Evolutionary conservation across 1,284 basidiomycete genomes (phyloP), one percentile per base, ranked within the genome.

Genomic region (Stygiomarasmius scandens): DNA sequence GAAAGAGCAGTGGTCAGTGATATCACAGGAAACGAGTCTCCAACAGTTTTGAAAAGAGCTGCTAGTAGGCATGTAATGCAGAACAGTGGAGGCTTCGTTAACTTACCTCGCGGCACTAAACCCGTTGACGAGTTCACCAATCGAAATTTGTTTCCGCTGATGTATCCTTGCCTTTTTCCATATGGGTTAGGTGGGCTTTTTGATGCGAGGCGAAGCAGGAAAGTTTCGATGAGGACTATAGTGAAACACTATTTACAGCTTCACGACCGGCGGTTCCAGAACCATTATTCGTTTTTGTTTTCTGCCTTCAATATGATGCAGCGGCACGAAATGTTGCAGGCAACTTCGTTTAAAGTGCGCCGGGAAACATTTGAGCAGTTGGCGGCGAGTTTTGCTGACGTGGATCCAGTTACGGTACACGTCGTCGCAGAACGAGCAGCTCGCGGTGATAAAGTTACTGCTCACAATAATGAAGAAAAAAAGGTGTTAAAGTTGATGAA

Each of bases 131-230:
- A 74, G 59, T 75, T 71, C 56, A 45, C 52, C 12, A 68, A 74
- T 55, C 70, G 68, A 2, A 16, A 52, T 9, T 46, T 77, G 1
- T 69, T 76, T 54, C 73, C 74, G 1, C 63, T 61, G 58, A 68
- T 74, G 8, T 74, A 71, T 61, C 72, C 72, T 0, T 71, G 69
- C 14, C 58, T 76, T 3, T 76, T 73, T 59, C 75, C 72, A 0
- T 76, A 71, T 60, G 74, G 76, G 1, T 61, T 72, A 11, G 75
- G 75, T 2, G 76, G 74, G 0, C 67, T 72, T 53, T 70, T 75
- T 45, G 62, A 77, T 52, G 20, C 22, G 0, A 23, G 23, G 12
- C 49, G 71, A 1, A 14, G 5, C 1, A 29, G 32, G 0, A 14
- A 48, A 10, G 3, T 77, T 0, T 67, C 66, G 1, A 50, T 74